These are phyloP conservation scores for Paecilomyces dactylethromorphus DNA, from an alignment of 2,329 filamentous ascomycete species.

Conservation along the genomic window DNA sequence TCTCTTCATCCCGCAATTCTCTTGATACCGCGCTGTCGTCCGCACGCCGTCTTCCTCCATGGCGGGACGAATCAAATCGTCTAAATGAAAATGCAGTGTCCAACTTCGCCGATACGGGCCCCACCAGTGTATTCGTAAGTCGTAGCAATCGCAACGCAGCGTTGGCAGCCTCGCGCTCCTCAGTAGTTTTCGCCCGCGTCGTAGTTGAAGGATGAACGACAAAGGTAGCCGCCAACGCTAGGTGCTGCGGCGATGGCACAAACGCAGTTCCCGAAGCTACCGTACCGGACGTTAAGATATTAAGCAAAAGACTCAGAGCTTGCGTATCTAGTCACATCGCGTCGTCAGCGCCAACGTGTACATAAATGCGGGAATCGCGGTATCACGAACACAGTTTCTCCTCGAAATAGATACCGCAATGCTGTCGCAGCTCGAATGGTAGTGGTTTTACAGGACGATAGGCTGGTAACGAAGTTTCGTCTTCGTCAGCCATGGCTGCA, in stretches of 20 bases:
- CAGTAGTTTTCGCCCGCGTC: constrained; percentile 58
- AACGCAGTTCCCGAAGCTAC: constrained; percentile 44
- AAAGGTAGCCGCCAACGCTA: constrained; percentile 75
- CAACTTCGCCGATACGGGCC: constrained; percentile 64
- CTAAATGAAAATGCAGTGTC: constrained; percentile 66
- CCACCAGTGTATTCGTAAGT: constrained; percentile 57
- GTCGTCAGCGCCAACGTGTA: neutral
- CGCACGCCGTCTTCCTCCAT: constrained; percentile 19
- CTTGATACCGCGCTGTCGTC: constrained; percentile 11
- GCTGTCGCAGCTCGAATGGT: constrained; percentile 57
- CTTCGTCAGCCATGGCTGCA: constrained; percentile 14
- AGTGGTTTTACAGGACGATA: constrained; percentile 54
- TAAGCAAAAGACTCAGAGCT: constrained; percentile 58
- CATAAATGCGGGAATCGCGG: neutral
- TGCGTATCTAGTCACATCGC: constrained; percentile 39
- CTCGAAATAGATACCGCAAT: constrained; percentile 67
- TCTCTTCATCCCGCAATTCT: constrained; percentile 34
- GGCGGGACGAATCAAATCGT: constrained; percentile 27
- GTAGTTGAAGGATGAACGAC: constrained; percentile 75
- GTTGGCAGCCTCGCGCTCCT: constrained; percentile 57
- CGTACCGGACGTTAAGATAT: constrained; percentile 25
- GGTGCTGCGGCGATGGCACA: constrained; percentile 63
- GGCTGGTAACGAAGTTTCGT: constrained; percentile 6
- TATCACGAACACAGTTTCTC: constrained; percentile 59
- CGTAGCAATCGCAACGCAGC: constrained; percentile 65